Conservation (phyloP, 1,139 yeast species). For the Entelexis sorbosivorans region DNA sequence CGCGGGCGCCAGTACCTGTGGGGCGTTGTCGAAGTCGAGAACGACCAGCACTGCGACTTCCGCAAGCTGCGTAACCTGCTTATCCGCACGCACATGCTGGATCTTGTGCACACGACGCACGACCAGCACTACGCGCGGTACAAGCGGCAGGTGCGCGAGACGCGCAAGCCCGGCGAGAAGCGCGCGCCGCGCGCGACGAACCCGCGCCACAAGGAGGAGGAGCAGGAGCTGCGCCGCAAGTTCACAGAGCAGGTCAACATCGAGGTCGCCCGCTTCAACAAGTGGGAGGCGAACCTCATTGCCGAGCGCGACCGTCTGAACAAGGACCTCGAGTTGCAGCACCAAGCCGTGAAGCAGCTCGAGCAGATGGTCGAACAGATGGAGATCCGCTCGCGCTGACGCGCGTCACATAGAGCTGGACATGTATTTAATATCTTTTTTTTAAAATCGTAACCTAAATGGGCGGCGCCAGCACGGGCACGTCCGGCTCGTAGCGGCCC, state of each 20-base stretch:
- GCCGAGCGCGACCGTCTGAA: conserved; percentile 90
- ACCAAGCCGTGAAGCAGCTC: conserved; percentile 34
- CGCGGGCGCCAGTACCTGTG: conserved; percentile 93
- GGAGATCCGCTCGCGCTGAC: conserved; percentile 12
- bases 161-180: conserved; percentile 41
- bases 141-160: conserved; percentile 70
- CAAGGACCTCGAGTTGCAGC: conserved; percentile 86
- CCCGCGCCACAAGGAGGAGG: conserved; percentile 93
- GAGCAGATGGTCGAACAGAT: conserved; percentile 28
- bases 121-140: conserved; percentile 85
- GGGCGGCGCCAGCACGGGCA: conserved; percentile 15
- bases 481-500: conserved; percentile 16
- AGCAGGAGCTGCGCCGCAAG: conserved; percentile 82
- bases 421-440: conserved; percentile 3
- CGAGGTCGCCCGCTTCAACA: conserved; percentile 93
- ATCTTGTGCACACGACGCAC: conserved; percentile 76
- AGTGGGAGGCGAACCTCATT: conserved; percentile 94
- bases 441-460: conserved; percentile 1
- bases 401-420: not conserved
- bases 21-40: conserved; percentile 97
- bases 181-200: conserved; percentile 43
- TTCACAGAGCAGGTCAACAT: conserved; percentile 97
- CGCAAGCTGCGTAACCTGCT: conserved; percentile 78
- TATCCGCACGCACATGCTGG: conserved; percentile 88
- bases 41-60: conserved; percentile 91